Evolutionary conservation across 768 basidiomycete genomes (phyloP), one percentile per base, ranked within the genome.

Genomic region (Suillus tomentosus): DNA sequence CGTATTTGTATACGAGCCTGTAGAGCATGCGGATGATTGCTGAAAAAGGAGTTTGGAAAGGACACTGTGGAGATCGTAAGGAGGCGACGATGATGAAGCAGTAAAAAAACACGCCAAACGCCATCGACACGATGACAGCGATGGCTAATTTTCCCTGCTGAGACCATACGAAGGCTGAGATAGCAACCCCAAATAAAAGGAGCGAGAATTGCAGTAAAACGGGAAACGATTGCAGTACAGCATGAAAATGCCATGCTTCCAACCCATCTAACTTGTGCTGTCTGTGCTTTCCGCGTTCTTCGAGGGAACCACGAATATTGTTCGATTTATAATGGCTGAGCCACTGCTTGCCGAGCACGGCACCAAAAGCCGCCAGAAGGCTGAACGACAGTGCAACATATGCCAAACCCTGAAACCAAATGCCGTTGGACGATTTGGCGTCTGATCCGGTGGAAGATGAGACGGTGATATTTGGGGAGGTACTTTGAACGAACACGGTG

Each of bases 281-380:
- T 22, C 59, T 60, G 39, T 31, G 40, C n/a, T 60, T 60, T 42
- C 59, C 59, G 3, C 59, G 59, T 1, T 60, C 59, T 24, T 51
- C 59, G 27, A 60, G 45, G 14, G 67, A 65, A 5, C 67, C 67
- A 22, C 13, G 63, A 6, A 40, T 42, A 10, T 50, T 40, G 72
- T 66, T 45, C 17, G 45, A 63, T 42, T 61, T 40, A 56, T 61
- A 67, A 39, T 64, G 56, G 31, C 60, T 50, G 36, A 68, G 51
- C 67, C 67, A 68, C 37, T 68, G 67, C 36, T 64, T 68, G 54
- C 66, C 66, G 3, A 68, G 57, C 19, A 68, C 57, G 3, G 70
- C 70, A 0, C 70, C 70, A 24, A 72, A 61, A 15, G 70, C 70
- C 39, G 70, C 69, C 14, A 71, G 65, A n/a, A 71, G 57, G 54